A percentile compares a stretch with the other conserved stretches of the same genome.
phyloP scores from a whole-genome alignment of 2,329 filamentous ascomycete genomes.

The Ophiostoma quercus region DNA sequence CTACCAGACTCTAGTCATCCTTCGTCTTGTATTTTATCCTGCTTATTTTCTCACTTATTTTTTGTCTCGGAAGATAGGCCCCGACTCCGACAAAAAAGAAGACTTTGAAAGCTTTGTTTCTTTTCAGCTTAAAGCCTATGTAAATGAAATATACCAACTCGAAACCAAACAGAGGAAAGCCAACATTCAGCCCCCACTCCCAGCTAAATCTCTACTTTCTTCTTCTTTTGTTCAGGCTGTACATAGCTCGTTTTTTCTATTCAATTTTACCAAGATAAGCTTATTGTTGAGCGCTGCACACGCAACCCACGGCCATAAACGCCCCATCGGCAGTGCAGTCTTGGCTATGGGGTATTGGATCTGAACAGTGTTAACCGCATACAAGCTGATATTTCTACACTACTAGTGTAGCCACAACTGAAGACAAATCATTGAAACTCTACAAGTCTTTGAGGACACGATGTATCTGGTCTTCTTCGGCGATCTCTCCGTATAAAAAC shows the following conservation, averaged over 20 bases:
- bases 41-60: neutral
- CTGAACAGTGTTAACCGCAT: neutral
- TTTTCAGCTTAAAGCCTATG: neutral
- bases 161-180: too few relatives aligned
- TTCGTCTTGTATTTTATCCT: neutral
- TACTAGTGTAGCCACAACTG: too few relatives aligned
- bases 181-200: too few relatives aligned
- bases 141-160: neutral
- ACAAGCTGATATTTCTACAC: neutral
- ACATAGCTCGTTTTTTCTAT: neutral
- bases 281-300: neutral
- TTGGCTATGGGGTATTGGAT: neutral
- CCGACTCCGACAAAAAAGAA: neutral
- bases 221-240: too few relatives aligned
- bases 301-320: neutral
- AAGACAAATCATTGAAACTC: neutral
- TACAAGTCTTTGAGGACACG: neutral
- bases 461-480: neutral
- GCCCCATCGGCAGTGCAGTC: neutral
- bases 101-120: neutral
- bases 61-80: neutral
- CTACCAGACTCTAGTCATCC: neutral
- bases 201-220: too few relatives aligned
- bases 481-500: neutral
- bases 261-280: neutral